These are phyloP conservation scores for Naematelia aurantialba DNA, from an alignment of 768 basidiomycete species.

Conservation along the genomic window DNA sequence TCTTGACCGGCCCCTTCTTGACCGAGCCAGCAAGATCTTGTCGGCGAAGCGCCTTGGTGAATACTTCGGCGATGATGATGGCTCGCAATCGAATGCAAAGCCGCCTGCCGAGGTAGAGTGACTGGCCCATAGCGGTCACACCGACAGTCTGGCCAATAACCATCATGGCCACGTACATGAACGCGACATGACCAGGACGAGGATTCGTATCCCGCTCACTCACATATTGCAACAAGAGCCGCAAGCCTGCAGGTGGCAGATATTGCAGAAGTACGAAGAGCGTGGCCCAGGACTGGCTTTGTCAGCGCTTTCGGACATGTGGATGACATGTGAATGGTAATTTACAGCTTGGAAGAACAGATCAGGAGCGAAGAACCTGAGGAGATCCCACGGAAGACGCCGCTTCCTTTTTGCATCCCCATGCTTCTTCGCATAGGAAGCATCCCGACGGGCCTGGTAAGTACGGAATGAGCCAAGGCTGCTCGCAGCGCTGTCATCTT, in stretches of 20 bases:
- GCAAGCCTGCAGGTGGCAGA: conserved; percentile 51
- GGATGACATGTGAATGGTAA: not conserved
- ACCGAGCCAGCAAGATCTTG: conserved; percentile 49
- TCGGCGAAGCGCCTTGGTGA: conserved; percentile 51
- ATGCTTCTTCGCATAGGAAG: conserved; percentile 24
- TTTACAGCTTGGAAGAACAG: conserved; percentile 35
- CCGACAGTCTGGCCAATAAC: conserved; percentile 46
- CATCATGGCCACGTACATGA: conserved; percentile 51
- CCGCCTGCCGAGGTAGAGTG: conserved; percentile 50
- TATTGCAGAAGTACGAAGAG: conserved; percentile 48
- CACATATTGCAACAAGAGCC: conserved; percentile 49
- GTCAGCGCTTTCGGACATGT: conserved; percentile 1
- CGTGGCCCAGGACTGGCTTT: conserved; percentile 31
- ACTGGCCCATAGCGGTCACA: conserved; percentile 39
- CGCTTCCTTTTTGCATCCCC: conserved; percentile 22
- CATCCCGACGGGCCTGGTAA: conserved; percentile 26
- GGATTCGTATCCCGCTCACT: conserved; percentile 38
- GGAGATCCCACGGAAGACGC: conserved; percentile 32
- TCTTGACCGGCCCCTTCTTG: conserved; percentile 25
- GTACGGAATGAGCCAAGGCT: conserved; percentile 37
- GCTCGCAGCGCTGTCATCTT: conserved; percentile 42
- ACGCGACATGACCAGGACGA: conserved; percentile 49
- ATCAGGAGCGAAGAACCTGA: conserved; percentile 38
- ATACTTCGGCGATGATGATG: conserved; percentile 52
- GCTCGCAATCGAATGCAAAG: conserved; percentile 49